phyloP scores from a whole-genome alignment of 352 stramenopile species.

The Globisporangium sylvaticum region DNA sequence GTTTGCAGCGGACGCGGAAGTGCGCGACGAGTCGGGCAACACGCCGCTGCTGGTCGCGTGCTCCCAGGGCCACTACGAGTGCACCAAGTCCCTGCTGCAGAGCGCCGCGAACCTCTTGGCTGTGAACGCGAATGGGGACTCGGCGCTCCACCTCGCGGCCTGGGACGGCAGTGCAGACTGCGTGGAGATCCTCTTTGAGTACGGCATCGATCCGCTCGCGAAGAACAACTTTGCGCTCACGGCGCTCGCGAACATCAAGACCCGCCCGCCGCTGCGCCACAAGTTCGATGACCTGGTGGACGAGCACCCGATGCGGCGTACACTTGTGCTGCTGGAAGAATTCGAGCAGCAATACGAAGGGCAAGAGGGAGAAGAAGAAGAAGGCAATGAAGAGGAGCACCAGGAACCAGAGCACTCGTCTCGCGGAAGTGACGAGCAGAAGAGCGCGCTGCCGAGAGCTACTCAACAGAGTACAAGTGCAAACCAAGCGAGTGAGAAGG shows the following conservation, averaged over 20 bases:
- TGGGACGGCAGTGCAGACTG: slow-evolving; percentile 62
- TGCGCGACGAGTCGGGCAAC: slow-evolving; percentile 58
- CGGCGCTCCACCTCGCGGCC: slow-evolving; percentile 60
- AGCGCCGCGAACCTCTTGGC: slow-evolving; percentile 52
- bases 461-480: neutral
- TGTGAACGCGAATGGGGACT: slow-evolving; percentile 43
- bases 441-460: neutral
- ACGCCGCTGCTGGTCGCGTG: slow-evolving; percentile 64
- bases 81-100: slow-evolving; percentile 66
- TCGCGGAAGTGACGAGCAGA: neutral
- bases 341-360: slow-evolving; percentile 17
- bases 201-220: slow-evolving; percentile 42
- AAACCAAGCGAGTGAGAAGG: neutral
- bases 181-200: slow-evolving; percentile 63
- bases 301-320: slow-evolving; percentile 48
- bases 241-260: slow-evolving; percentile 55
- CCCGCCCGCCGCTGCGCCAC: slow-evolving; percentile 52
- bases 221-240: slow-evolving; percentile 50
- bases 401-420: neutral
- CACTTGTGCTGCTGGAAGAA: slow-evolving; percentile 43
- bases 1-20: slow-evolving; percentile 59
- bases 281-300: slow-evolving; percentile 57
- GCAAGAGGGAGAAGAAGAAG: neutral
- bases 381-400: neutral
- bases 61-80: slow-evolving; percentile 64